Percentiles rank a stretch among this genome's conserved stretches.
phyloP scores from a whole-genome alignment of 2,329 filamentous ascomycete genomes.

The Hortaea sp. region DNA sequence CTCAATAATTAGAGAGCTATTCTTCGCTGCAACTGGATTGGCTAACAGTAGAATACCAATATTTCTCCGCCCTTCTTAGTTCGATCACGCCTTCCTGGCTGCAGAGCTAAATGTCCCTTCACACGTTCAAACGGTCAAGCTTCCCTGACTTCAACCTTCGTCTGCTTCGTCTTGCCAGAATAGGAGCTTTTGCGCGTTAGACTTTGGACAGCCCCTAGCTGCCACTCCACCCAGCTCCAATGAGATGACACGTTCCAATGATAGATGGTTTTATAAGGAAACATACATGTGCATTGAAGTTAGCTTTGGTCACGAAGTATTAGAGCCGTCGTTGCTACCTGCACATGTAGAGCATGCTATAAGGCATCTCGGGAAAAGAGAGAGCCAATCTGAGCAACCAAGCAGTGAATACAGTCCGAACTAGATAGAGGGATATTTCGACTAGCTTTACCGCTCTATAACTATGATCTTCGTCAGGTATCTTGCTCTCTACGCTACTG shows the following conservation, averaged over 20 bases:
- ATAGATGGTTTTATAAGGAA: neutral
- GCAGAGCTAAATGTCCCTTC: no score
- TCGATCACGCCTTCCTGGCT: no score
- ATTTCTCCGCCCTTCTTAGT: no score
- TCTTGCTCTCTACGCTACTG: no score
- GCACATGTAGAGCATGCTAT: no score
- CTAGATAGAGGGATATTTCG: neutral
- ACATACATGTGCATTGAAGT: neutral
- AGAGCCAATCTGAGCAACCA: neutral
- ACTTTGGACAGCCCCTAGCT: neutral
- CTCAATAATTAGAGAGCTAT: constrained; percentile 35
- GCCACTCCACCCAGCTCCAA: neutral
- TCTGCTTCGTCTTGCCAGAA: no score
- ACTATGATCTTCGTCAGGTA: no score
- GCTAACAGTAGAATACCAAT: no score
- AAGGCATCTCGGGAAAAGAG: neutral
- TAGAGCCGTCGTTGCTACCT: no score
- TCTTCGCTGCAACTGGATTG: no score
- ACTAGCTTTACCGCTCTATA: neutral
- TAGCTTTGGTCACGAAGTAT: neutral
- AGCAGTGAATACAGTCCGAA: neutral
- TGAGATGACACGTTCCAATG: neutral
- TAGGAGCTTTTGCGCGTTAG: neutral
- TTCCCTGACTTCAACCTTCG: no score
- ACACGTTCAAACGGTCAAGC: no score